phyloP scores from a whole-genome alignment of 257 asterid species.

The Misopates orontium region DNA sequence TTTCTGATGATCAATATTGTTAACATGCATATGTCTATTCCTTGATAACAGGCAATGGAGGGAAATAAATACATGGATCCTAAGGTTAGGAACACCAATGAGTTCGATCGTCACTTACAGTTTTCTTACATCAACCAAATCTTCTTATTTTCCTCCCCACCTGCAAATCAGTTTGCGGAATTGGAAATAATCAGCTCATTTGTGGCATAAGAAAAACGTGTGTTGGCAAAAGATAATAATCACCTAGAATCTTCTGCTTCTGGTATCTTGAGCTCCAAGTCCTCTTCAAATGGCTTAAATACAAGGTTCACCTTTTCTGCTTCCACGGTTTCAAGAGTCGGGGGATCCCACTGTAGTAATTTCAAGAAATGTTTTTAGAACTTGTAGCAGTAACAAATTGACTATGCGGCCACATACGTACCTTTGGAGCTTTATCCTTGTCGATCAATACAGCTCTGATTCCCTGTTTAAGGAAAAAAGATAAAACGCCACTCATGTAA shows the following conservation, averaged over 20 bases:
- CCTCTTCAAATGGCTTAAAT: slow-evolving; percentile 61
- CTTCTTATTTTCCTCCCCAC: slow-evolving; percentile 78
- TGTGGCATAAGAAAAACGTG: not conserved
- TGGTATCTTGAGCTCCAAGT: slow-evolving; percentile 75
- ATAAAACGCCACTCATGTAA: not conserved
- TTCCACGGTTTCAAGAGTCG: slow-evolving; percentile 50
- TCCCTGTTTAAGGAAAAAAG: slow-evolving; percentile 52
- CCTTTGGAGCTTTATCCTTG: slow-evolving; percentile 82
- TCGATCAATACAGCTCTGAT: slow-evolving; percentile 82
- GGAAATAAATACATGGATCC: no score
- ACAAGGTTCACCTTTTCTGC: slow-evolving; percentile 47
- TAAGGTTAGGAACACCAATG: no score
- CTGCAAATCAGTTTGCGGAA: slow-evolving; percentile 35
- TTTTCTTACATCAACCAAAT: slow-evolving; percentile 42
- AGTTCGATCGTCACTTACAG: slow-evolving; percentile 18
- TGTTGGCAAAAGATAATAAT: not conserved
- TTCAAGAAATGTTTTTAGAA: no score
- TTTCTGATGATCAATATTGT: no score
- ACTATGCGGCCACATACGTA: no score
- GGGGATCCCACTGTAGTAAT: slow-evolving; percentile 73
- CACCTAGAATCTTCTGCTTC: slow-evolving; percentile 64
- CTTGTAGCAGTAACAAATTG: no score
- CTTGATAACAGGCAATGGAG: no score
- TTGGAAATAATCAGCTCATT: slow-evolving; percentile 12
- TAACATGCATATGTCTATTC: no score